Conservation (phyloP, 2,329 filamentous ascomycete genomes). For the Samsoniella hepiali region DNA sequence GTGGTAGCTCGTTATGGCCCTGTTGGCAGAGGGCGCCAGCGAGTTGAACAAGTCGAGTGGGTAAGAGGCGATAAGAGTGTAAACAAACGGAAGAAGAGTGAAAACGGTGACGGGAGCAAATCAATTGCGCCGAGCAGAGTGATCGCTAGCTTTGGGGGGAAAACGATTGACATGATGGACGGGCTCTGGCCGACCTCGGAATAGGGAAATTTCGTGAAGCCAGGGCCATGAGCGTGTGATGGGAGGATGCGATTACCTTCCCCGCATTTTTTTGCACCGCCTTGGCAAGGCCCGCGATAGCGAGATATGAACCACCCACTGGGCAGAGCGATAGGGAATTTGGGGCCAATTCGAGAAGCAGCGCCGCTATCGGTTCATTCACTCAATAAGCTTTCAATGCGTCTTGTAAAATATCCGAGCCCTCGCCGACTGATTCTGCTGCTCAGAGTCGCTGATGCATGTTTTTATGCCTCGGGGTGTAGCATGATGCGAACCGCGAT, state of each 20-base stretch:
- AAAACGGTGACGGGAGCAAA: neutral
- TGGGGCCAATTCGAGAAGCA: neutral
- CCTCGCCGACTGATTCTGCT: neutral
- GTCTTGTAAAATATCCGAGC: neutral
- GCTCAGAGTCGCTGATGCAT: neutral
- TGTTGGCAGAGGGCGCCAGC: neutral
- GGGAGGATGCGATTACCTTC: constrained; percentile 6
- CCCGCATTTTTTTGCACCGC: constrained; percentile 10
- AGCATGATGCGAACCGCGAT: neutral
- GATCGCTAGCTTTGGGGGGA: neutral
- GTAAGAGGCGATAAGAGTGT: neutral
- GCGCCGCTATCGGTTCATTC: neutral
- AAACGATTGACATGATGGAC: neutral
- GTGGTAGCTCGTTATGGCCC: neutral
- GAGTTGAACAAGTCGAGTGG: neutral
- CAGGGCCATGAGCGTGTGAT: neutral
- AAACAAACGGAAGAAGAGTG: neutral
- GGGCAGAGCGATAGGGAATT: neutral
- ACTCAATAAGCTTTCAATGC: neutral
- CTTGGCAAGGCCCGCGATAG: neutral
- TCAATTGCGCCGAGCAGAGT: neutral
- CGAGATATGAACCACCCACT: neutral
- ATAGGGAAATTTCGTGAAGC: constrained; percentile 1
- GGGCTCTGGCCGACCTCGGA: constrained; percentile 12
- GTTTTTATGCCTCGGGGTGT: neutral